These are phyloP conservation scores for Drosera capensis DNA, from an alignment of 148 eudicot species.

Conservation along the genomic window DNA sequence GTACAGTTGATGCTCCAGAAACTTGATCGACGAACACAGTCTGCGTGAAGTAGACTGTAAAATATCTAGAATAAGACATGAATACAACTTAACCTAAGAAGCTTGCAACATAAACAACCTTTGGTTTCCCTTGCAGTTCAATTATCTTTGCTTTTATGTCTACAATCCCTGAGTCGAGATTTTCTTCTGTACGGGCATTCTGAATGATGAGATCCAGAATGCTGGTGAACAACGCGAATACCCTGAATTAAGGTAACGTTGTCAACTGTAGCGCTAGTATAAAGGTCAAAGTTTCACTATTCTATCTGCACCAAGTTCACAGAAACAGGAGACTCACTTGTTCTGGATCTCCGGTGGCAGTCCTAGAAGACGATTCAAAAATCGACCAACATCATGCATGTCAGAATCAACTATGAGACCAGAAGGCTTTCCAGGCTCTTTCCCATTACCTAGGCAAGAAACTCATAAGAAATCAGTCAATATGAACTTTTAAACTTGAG, in stretches of 20 bases:
- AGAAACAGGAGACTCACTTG: slow-evolving; percentile 25
- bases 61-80: background rate
- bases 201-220: slow-evolving; percentile 63
- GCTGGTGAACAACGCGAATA: slow-evolving; percentile 82
- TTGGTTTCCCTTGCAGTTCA: slow-evolving; percentile 69
- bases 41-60: slow-evolving; percentile 28
- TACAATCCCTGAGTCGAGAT: slow-evolving; percentile 88
- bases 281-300: background rate
- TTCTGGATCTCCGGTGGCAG: slow-evolving; percentile 93
- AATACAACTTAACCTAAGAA: background rate
- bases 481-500: too few relatives aligned
- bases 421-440: slow-evolving; percentile 63
- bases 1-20: slow-evolving; percentile 92
- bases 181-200: slow-evolving; percentile 82
- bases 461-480: too few relatives aligned
- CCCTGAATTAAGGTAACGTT: slow-evolving; percentile 28
- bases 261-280: background rate
- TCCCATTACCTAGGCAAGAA: slow-evolving; percentile 43
- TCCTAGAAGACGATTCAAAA: slow-evolving; percentile 83
- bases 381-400: slow-evolving; percentile 94
- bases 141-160: slow-evolving; percentile 72
- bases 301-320: slow-evolving; percentile 2
- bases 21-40: slow-evolving; percentile 74
- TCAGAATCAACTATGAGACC: slow-evolving; percentile 93
- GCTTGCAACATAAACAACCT: slow-evolving; percentile 29